Evolutionary conservation across 2,329 filamentous ascomycete genomes (phyloP).

Genomic region (Plectosphaerella sp.): DNA sequence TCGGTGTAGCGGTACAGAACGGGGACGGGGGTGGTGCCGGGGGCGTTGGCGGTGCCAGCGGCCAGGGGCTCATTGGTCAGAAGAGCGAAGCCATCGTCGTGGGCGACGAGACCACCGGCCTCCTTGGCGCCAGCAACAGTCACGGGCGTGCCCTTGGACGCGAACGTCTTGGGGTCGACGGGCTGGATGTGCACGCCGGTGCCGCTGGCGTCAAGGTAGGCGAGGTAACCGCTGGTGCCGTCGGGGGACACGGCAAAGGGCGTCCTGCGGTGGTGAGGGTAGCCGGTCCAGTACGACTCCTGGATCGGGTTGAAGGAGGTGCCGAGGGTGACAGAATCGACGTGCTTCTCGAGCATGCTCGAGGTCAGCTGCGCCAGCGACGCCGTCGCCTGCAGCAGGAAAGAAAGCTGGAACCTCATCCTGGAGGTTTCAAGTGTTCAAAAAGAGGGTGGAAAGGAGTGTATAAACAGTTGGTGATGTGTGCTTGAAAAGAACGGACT

Average conservation of each 20-base stretch:
- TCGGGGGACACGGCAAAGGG: constrained; percentile 59
- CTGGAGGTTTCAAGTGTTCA: neutral
- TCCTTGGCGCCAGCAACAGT: constrained; percentile 52
- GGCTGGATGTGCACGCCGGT: constrained; percentile 54
- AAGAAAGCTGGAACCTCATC: constrained; percentile 3
- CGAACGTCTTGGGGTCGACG: constrained; percentile 49
- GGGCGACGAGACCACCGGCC: constrained; percentile 56
- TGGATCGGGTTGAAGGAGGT: constrained; percentile 52
- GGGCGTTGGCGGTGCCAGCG: constrained; percentile 42
- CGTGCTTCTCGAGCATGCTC: constrained; percentile 21
- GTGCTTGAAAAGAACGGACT: neutral
- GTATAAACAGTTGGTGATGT: neutral
- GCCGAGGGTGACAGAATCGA: constrained; percentile 41
- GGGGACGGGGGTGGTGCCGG: constrained; percentile 45
- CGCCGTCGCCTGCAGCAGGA: constrained; percentile 1
- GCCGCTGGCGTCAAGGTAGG: constrained; percentile 53
- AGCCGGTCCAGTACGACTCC: constrained; percentile 56
- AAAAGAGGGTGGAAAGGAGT: neutral
- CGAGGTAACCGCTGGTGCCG: constrained; percentile 53
- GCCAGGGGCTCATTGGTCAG: constrained; percentile 53
- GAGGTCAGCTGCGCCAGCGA: constrained; percentile 13
- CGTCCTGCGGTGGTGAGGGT: constrained; percentile 57
- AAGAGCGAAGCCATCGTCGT: constrained; percentile 59
- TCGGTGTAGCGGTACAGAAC: constrained; percentile 55
- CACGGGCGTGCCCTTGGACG: constrained; percentile 44